Evolutionary conservation across 768 basidiomycete genomes (phyloP), one percentile per base, ranked within the genome.

Genomic region (Amanita jacksonii): DNA sequence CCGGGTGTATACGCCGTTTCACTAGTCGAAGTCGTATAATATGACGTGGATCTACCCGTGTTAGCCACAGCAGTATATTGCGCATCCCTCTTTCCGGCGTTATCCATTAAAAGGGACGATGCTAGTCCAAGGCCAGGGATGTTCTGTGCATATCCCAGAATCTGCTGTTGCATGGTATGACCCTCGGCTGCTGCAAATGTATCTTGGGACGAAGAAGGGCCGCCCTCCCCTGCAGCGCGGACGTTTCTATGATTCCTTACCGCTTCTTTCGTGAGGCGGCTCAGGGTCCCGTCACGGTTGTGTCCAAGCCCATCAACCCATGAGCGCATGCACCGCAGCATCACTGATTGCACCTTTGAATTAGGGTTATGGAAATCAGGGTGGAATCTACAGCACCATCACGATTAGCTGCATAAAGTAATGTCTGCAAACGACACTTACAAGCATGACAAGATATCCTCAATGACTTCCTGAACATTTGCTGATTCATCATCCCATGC

Each of bases 401-500:
- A 10, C 45, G 9, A 38, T 12, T 40, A 32, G 23, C 38, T 12
- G 35, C 22, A 20, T 28, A 22, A 18, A 16, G 24, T 5, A 8
- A 24, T 41, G n/a, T 9, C 10, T 34, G 15, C 3, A 37, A 32
- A 42, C 27, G 18, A 10, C 19, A 61, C 78, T 25, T 55, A 83
- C 83, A 87, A 54, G 68, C 77, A 79, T 49, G 79, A 70, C 5
- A 84, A 58, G 44, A 81, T 63, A 12, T 85, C 81, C 38, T 85
- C 81, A 0, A 70, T 73, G 8, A 76, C 52, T 30, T 67, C 59
- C 47, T 70, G 68, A 9, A 77, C 70, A 53, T 86, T 77, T 18
- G 77, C 53, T 0, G 72, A 76, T 34, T 55, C 60, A 51, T 89
- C 79, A 50, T 90, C 86, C 89, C 88, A 92, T 8, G 88, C 87